Evolutionary conservation across 2,329 filamentous ascomycete genomes (phyloP).

Genomic region (Cercospora sojina): DNA sequence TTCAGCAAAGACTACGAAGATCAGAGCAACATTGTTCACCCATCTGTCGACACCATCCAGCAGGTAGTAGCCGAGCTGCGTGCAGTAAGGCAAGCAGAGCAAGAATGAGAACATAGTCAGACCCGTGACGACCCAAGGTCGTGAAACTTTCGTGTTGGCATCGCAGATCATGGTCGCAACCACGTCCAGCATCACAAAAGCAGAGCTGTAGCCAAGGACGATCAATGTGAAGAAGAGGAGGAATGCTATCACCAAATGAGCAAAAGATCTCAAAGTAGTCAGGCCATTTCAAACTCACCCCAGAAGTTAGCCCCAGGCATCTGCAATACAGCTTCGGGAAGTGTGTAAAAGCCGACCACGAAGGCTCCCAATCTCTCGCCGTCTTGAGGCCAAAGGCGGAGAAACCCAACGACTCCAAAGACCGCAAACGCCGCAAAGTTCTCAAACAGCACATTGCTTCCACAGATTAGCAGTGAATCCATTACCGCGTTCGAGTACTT

Average conservation of each 20-base stretch:
- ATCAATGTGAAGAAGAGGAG: constrained; percentile 59
- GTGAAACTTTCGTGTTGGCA: constrained; percentile 45
- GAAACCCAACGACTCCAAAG: constrained; percentile 58
- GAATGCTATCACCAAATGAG: constrained; percentile 40
- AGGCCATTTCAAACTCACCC: constrained; percentile 26
- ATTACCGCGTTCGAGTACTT: constrained; percentile 59
- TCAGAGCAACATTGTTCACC: constrained; percentile 56
- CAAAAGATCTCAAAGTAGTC: background rate
- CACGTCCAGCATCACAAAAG: constrained; percentile 60
- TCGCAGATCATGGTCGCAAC: constrained; percentile 57
- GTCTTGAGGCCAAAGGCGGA: constrained; percentile 44
- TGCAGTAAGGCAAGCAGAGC: constrained; percentile 57
- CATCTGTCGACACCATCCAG: constrained; percentile 57
- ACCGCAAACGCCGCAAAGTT: constrained; percentile 53
- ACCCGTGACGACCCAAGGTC: constrained; percentile 51
- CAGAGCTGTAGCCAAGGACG: constrained; percentile 58
- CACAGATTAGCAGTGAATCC: constrained; percentile 57
- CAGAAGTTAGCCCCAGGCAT: constrained; percentile 60
- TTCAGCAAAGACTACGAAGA: constrained; percentile 57
- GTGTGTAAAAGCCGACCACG: constrained; percentile 58
- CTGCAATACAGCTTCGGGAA: constrained; percentile 56
- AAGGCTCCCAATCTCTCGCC: constrained; percentile 55
- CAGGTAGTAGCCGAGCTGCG: constrained; percentile 58
- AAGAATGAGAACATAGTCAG: constrained; percentile 54
- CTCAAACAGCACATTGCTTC: constrained; percentile 58